Percentiles rank a stretch among this genome's conserved stretches.
Conservation (phyloP, 2,329 filamentous ascomycete species). For the Cladophialophora bantiana region DNA sequence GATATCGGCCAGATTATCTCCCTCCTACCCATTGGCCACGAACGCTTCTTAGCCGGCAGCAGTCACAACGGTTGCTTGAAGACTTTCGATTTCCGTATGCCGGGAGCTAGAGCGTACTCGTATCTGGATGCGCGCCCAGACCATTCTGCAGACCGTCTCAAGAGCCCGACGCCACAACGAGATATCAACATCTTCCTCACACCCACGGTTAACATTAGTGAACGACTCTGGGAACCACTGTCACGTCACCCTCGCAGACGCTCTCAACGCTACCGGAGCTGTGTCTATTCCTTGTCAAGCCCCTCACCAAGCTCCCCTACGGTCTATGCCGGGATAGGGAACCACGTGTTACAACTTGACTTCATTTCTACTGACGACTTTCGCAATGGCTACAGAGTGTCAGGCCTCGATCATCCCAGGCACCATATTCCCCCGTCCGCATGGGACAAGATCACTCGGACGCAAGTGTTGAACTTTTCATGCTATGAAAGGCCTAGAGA, state of each 20-base stretch:
- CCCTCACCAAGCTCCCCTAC: constrained; percentile 55
- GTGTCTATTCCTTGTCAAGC: constrained; percentile 54
- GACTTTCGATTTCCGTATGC: constrained; percentile 66
- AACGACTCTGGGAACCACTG: constrained; percentile 36
- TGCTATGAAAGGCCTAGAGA: constrained; percentile 54
- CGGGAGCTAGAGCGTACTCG: constrained; percentile 51
- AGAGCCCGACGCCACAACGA: constrained; percentile 31
- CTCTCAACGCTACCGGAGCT: constrained; percentile 49
- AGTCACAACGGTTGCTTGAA: constrained; percentile 66
- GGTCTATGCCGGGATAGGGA: constrained; percentile 54
- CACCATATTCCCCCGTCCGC: constrained; percentile 5
- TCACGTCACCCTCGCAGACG: constrained; percentile 23
- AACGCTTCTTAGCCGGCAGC: constrained; percentile 64
- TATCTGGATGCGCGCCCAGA: constrained; percentile 31
- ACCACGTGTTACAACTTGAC: constrained; percentile 52
- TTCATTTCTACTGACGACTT: constrained; percentile 55
- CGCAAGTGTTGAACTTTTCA: constrained; percentile 46
- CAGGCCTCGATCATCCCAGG: constrained; percentile 6
- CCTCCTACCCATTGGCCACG: constrained; percentile 62
- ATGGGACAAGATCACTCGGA: constrained; percentile 5
- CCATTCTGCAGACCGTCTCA: not conserved
- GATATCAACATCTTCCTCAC: constrained; percentile 55
- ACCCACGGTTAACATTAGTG: constrained; percentile 35
- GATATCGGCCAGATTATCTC: constrained; percentile 67
- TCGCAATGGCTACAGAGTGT: constrained; percentile 21